Conservation (phyloP, 2,329 filamentous ascomycete species). For the Pseudodiploospora longispora region DNA sequence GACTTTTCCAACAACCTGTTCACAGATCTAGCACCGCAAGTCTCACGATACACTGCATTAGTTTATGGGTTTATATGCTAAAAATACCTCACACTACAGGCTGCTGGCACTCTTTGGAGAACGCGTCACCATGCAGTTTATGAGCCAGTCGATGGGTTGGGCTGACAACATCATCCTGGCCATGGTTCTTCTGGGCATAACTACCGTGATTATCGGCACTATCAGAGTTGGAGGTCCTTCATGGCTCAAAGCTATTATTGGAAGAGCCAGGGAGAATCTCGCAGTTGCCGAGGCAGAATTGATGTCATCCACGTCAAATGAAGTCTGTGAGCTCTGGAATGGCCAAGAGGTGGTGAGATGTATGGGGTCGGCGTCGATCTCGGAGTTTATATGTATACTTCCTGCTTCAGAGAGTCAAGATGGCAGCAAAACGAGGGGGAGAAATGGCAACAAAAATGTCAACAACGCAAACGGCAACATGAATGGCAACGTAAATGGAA, state of each 20-base stretch:
- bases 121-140: slow-evolving; percentile 38
- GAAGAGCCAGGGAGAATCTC: slow-evolving; percentile 34
- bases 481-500: no score
- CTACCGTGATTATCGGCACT: slow-evolving; percentile 34
- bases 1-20: slow-evolving; percentile 14
- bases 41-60: neutral
- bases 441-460: no score
- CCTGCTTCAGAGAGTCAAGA: neutral
- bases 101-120: slow-evolving; percentile 32
- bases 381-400: slow-evolving; percentile 12
- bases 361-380: slow-evolving; percentile 9
- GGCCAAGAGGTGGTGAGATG: slow-evolving; percentile 25
- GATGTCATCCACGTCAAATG: slow-evolving; percentile 37
- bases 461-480: no score
- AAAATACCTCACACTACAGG: neutral
- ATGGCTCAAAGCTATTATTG: slow-evolving; percentile 35
- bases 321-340: slow-evolving; percentile 38
- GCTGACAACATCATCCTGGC: slow-evolving; percentile 39
- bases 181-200: slow-evolving; percentile 35
- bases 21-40: slow-evolving; percentile 11
- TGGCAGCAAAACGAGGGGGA: no score
- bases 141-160: slow-evolving; percentile 32
- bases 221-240: slow-evolving; percentile 36
- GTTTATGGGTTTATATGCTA: neutral
- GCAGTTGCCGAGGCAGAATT: slow-evolving; percentile 33